A percentile compares a stretch with the other conserved stretches of the same genome.
Conservation (phyloP, 371 early-diverging fungal species). For the Mortierella sp. region DNA sequence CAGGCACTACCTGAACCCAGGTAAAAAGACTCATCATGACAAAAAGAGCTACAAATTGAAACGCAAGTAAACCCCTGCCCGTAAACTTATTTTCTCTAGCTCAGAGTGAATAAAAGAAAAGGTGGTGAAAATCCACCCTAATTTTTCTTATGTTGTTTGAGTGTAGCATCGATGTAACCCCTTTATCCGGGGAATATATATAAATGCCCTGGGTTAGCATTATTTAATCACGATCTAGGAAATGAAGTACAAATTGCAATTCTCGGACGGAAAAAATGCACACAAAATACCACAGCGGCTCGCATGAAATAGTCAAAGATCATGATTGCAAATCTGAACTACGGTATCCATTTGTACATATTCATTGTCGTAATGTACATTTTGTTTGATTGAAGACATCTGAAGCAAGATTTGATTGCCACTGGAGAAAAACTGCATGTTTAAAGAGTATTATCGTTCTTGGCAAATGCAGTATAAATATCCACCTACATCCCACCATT, state of each 20-base stretch:
- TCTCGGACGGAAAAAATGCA: background rate
- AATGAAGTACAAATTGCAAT: background rate
- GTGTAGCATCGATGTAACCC: too few species aligned
- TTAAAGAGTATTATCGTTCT: background rate
- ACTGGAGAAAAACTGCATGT: too few species aligned
- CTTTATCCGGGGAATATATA: too few species aligned
- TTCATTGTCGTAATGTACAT: too few species aligned
- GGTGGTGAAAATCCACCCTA: too few species aligned
- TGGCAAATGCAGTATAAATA: constrained; percentile 10
- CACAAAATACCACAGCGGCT: background rate
- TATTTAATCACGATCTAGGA: too few species aligned
- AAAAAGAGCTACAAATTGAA: background rate
- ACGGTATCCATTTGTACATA: background rate
- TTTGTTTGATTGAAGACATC: background rate
- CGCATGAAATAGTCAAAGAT: background rate
- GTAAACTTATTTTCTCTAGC: too few species aligned
- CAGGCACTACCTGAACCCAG: background rate
- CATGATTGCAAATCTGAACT: background rate
- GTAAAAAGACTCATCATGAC: background rate
- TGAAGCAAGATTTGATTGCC: background rate
- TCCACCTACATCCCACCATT: background rate
- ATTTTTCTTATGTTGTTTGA: too few species aligned
- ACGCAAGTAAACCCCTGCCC: too few species aligned
- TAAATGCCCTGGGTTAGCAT: too few species aligned
- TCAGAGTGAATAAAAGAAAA: too few species aligned